Evolutionary conservation across 2,329 filamentous ascomycete genomes (phyloP), one percentile per base, ranked within the genome.

Genomic region (Trichoderma brevicompactum): DNA sequence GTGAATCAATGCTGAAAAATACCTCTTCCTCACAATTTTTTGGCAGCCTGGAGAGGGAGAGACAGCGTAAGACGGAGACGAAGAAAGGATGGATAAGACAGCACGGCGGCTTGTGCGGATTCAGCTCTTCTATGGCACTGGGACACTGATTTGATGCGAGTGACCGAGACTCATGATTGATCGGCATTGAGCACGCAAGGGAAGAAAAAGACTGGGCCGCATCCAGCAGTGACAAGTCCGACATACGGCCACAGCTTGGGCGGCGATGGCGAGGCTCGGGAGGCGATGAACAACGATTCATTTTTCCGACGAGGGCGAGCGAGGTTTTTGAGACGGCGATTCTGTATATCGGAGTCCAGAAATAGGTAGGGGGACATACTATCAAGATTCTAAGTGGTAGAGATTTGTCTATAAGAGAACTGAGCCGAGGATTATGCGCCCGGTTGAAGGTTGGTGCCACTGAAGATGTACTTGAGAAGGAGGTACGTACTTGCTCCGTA

Each of bases 151-250:
- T 34, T 36, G 17, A 41, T 34, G 36, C 38, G 46, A 61, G 28
- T 41, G 38, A 36, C 36, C 34, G 46, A 52, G 38, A 62, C 48
- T 44, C 48, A 32, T 53, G 59, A 44, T 19, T 55, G 61, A 64
- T 64, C 61, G 61, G 40, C 61, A 48, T 4, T 28, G 23, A 28
- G 23, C 23, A 40, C n/a, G 59, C 46, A 48, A 53, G 40, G 49
- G 43, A 54, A 41, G 13, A 38, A 53, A 50, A 41, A 49, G 7
- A 64, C 43, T 55, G 50, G 50, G 50, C 19, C 40, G 41, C 5
- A 28, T 28, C 23, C 23, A 28, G 34, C 49, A 32, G 32, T 17
- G 23, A 38, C 17, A 19, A 6, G 52, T 36, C 56, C 23, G 23
- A 28, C 23, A 28, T 28, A 28, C 23, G 23, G 23, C 23, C 5